phyloP scores from a whole-genome alignment of 371 early-diverging fungal species.

The Mucor irregularis region DNA sequence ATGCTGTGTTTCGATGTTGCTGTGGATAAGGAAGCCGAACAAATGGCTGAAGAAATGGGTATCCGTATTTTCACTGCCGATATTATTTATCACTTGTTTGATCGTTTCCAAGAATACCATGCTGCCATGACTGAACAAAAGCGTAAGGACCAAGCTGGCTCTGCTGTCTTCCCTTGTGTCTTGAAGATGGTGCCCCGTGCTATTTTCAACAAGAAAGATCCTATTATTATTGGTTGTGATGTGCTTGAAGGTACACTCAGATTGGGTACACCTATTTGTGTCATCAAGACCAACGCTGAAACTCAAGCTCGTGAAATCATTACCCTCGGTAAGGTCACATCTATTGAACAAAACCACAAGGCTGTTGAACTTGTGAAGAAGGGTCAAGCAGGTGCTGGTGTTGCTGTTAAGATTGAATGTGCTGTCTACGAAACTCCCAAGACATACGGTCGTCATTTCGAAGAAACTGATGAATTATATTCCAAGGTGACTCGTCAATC shows the following conservation, averaged over 20 bases:
- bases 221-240: slow-evolving; percentile 98
- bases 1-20: slow-evolving; percentile 99
- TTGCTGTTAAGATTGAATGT: slow-evolving; percentile 97
- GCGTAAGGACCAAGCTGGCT: slow-evolving; percentile 85
- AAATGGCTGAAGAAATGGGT: slow-evolving; percentile 91
- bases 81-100: slow-evolving; percentile 99
- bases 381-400: slow-evolving; percentile 86
- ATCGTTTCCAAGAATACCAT: slow-evolving; percentile 89
- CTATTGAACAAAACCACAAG: slow-evolving; percentile 98
- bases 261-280: slow-evolving; percentile 95
- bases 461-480: slow-evolving; percentile 82
- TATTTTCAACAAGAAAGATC: slow-evolving; percentile 96
- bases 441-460: slow-evolving; percentile 96
- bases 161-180: slow-evolving; percentile 97
- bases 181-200: slow-evolving; percentile 94
- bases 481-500: slow-evolving; percentile 87
- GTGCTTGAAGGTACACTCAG: slow-evolving; percentile 94
- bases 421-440: slow-evolving; percentile 86
- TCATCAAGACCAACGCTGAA: slow-evolving; percentile 79
- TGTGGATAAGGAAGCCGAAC: slow-evolving; percentile 95
- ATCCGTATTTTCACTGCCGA: slow-evolving; percentile 97
- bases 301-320: slow-evolving; percentile 73
- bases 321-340: slow-evolving; percentile 90
- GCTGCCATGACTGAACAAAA: slow-evolving; percentile 79
- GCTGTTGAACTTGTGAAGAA: slow-evolving; percentile 80